These are phyloP conservation scores for Lithospermum erythrorhizon DNA, from an alignment of 257 asterid genomes.

Conservation along the genomic window DNA sequence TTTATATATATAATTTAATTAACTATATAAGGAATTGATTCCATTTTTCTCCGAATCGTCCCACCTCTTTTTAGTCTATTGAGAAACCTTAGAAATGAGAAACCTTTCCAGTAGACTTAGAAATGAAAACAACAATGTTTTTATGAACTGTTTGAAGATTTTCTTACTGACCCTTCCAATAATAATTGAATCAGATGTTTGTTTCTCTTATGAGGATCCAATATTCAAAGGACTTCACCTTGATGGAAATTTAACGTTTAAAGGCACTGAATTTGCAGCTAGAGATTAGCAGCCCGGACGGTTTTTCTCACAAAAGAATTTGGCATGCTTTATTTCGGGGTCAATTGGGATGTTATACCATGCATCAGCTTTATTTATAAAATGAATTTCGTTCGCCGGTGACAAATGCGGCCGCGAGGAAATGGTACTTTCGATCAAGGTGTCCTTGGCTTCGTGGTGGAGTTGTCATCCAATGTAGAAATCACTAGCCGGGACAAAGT, in stretches of 20 bases:
- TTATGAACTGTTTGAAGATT: neutral
- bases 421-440: too few relatives aligned
- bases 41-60: too few relatives aligned
- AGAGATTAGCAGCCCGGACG: slow-evolving; percentile 56
- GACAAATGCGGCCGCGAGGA: too few relatives aligned
- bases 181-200: slow-evolving; percentile 25
- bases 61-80: too few relatives aligned
- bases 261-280: slow-evolving; percentile 59
- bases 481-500: slow-evolving; percentile 31
- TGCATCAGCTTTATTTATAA: slow-evolving; percentile 63
- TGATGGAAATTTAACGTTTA: slow-evolving; percentile 48
- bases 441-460: too few relatives aligned
- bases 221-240: slow-evolving; percentile 28
- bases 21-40: too few relatives aligned
- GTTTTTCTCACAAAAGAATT: slow-evolving; percentile 58
- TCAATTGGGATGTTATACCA: too few relatives aligned
- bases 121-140: neutral
- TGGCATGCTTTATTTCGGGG: slow-evolving; percentile 58
- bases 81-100: too few relatives aligned
- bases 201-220: slow-evolving; percentile 23
- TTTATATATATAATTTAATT: too few relatives aligned
- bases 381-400: too few relatives aligned
- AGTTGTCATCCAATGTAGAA: slow-evolving; percentile 62
- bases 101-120: too few relatives aligned
- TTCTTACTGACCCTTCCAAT: neutral